These are phyloP conservation scores for Camelina laxa DNA, from an alignment of 345 rosid species.

Conservation along the genomic window DNA sequence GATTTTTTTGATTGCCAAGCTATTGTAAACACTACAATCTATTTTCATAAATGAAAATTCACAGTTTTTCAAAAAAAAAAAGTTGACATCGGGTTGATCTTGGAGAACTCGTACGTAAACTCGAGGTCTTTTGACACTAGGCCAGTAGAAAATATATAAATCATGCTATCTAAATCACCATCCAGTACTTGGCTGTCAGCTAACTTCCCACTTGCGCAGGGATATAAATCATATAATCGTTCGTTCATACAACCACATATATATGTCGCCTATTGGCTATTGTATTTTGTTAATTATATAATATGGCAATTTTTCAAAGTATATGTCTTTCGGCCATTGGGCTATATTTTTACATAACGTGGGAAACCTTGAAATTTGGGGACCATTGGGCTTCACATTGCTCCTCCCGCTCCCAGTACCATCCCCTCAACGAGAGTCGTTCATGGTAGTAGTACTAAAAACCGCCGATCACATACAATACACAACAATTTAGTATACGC, in stretches of 20 bases:
- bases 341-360: background rate
- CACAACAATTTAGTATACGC: background rate
- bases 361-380: background rate
- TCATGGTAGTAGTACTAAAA: background rate
- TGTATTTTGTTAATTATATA: too few relatives aligned
- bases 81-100: too few relatives aligned
- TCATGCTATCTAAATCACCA: too few relatives aligned
- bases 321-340: background rate
- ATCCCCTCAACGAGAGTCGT: background rate
- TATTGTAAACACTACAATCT: too few relatives aligned
- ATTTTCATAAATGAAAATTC: too few relatives aligned
- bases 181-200: background rate
- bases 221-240: background rate
- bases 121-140: too few relatives aligned
- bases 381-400: background rate
- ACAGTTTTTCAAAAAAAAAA: too few relatives aligned
- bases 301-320: background rate
- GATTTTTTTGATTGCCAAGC: too few relatives aligned
- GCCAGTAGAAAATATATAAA: too few relatives aligned
- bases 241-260: background rate
- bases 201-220: background rate
- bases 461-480: background rate
- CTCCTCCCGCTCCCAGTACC: background rate
- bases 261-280: too few relatives aligned
- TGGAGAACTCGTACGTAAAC: too few relatives aligned